These are phyloP conservation scores for Physcia stellaris DNA, from an alignment of 495 filamentous ascomycete genomes.

Conservation along the genomic window DNA sequence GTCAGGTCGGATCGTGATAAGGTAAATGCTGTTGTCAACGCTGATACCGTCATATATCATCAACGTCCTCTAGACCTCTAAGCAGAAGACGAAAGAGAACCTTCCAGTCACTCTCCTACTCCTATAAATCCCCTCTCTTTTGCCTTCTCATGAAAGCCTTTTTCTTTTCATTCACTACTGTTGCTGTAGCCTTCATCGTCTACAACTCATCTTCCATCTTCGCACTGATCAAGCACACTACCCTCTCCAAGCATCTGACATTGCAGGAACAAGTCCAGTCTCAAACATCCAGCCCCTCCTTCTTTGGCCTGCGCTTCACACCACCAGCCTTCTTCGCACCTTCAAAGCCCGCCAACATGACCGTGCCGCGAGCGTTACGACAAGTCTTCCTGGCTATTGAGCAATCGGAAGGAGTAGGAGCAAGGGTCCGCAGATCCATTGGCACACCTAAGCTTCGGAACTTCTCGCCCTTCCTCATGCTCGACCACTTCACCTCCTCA, in stretches of 20 bases:
- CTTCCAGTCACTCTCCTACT: background rate
- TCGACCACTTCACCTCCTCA: slow-evolving; percentile 79
- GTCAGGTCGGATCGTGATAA: background rate
- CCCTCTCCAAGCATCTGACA: background rate
- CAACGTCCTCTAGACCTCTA: background rate
- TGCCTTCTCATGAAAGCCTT: slow-evolving; percentile 1
- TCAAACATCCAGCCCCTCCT: slow-evolving; percentile 22
- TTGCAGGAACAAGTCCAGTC: slow-evolving; percentile 17
- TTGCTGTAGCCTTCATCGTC: background rate
- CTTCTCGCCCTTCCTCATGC: slow-evolving; percentile 92
- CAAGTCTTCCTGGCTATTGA: slow-evolving; percentile 73
- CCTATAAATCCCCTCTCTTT: background rate
- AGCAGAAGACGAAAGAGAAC: background rate
- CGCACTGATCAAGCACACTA: background rate
- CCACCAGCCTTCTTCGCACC: slow-evolving; percentile 14
- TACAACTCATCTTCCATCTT: slow-evolving; percentile 1
- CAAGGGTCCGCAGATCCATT: slow-evolving; percentile 76
- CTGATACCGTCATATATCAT: background rate
- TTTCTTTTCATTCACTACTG: slow-evolving; percentile 1
- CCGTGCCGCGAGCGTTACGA: slow-evolving; percentile 58
- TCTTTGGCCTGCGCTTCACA: slow-evolving; percentile 9
- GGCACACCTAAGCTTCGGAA: slow-evolving; percentile 73
- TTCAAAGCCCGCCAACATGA: slow-evolving; percentile 38
- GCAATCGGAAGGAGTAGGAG: slow-evolving; percentile 82
- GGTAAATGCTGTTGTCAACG: background rate